These are phyloP conservation scores for Atkinsonella texensis DNA, from an alignment of 2,329 filamentous ascomycete genomes.

Conservation along the genomic window DNA sequence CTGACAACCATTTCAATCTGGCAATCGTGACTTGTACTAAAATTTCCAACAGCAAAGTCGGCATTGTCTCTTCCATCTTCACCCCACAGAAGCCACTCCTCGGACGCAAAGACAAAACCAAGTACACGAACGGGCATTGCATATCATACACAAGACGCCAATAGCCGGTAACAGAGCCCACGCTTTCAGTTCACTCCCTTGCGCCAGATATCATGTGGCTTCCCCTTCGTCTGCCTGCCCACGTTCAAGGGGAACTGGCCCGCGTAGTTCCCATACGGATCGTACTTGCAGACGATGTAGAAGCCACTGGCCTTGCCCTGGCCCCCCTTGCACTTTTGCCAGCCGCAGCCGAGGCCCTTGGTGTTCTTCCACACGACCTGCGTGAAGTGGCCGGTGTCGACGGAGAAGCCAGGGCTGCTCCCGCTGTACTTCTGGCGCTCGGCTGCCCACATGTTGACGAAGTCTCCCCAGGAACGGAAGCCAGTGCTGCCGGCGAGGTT, in stretches of 20 bases:
- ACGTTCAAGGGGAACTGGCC: slow-evolving; percentile 8
- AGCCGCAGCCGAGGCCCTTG: slow-evolving; percentile 14
- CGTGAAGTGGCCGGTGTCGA: slow-evolving; percentile 15
- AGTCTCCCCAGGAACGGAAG: slow-evolving; percentile 1
- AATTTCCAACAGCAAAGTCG: too few relatives aligned
- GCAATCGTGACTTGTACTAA: too few relatives aligned
- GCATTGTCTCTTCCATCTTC: too few relatives aligned
- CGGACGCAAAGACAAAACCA: too few relatives aligned
- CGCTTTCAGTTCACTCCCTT: neutral
- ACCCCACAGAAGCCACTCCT: too few relatives aligned
- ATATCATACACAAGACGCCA: neutral
- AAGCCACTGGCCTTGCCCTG: neutral
- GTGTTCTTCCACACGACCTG: slow-evolving; percentile 20
- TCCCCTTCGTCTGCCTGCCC: slow-evolving; percentile 3
- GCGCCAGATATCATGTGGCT: neutral
- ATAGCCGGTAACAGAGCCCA: neutral
- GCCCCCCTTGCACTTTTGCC: slow-evolving; percentile 5
- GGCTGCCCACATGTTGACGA: slow-evolving; percentile 7
- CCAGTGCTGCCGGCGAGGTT: slow-evolving; percentile 2
- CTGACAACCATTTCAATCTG: too few relatives aligned
- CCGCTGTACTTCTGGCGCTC: slow-evolving; percentile 10
- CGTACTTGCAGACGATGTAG: slow-evolving; percentile 10
- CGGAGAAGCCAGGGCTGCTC: slow-evolving; percentile 1
- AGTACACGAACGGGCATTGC: too few relatives aligned
- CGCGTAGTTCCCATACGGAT: slow-evolving; percentile 5